phyloP scores from a whole-genome alignment of 116 monocot genomes.

The Trichopus zeylanicus region DNA sequence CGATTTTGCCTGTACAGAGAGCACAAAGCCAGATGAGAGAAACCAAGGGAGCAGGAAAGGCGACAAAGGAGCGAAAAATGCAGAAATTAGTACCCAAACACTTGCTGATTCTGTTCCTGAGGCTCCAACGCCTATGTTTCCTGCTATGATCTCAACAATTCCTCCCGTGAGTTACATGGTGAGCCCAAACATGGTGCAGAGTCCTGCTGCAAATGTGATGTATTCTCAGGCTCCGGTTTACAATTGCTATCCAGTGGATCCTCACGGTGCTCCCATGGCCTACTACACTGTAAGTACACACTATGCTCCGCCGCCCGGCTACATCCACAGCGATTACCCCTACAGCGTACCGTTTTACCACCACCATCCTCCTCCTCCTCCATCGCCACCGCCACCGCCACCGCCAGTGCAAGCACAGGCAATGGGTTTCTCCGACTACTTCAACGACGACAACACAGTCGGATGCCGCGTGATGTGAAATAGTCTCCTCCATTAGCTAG shows the following conservation, averaged over 20 bases:
- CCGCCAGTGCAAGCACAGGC: conserved; percentile 9
- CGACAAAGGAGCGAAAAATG: neutral
- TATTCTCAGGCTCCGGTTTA: conserved; percentile 4
- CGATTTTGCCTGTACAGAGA: conserved; percentile 3
- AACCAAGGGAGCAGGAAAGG: conserved; percentile 3
- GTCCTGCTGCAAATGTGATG: conserved; percentile 1
- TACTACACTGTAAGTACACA: conserved; percentile 2
- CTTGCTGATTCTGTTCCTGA: conserved; percentile 1
- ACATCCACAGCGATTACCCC: conserved; percentile 14
- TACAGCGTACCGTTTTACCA: conserved; percentile 5
- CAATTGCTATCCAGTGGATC: conserved; percentile 25
- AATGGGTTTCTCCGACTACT: conserved; percentile 33
- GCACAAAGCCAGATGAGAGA: conserved; percentile 9
- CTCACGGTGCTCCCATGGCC: conserved; percentile 14
- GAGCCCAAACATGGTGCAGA: neutral
- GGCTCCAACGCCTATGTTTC: neutral
- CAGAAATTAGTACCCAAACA: no score
- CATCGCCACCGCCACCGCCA: neutral
- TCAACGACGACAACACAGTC: conserved; percentile 55
- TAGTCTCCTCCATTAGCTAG: neutral
- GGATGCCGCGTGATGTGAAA: conserved; percentile 53
- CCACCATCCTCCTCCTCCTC: neutral
- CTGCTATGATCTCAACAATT: neutral
- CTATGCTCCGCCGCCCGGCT: conserved; percentile 9
- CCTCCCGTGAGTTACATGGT: conserved; percentile 17